Base-by-base conservation (phyloP, 169 alveolate genomes). In the Cryptosporidium ubiquitum region DNA sequence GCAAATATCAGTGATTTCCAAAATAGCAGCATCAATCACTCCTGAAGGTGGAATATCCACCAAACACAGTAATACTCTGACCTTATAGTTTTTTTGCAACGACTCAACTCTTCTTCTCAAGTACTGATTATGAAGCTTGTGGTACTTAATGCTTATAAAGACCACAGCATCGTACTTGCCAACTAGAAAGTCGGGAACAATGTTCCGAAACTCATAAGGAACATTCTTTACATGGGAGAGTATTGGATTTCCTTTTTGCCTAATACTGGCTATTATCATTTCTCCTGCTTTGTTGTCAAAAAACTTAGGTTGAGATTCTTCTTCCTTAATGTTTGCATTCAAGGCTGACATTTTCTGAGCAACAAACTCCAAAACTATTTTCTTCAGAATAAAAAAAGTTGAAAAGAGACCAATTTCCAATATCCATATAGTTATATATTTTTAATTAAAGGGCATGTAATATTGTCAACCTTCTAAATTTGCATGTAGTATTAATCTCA, bases 121-220 rank as follows among this genome's bases (percentile, higher is more conserved):
- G 58, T 91, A 91, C 47, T 84, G 58, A 47, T 84, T 91, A 20
- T 85, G 91, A 31, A 91, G 86, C 31, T 85, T 86, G 51, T 91
- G 94, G 66, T 69, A 91, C 47, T 84, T 73, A 14, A 91, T 51
- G 33, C 91, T 69, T 31, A 91, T 44, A 39, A 86, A 91, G 23
- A 91, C 74, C 3, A 86, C 94, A 39, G 91, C 86, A 40, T 85
- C 85, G 10, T 79, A 75, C 26, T 75, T 73, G 1, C 94, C 94
- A 49, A 91, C 94, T 5, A 91, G 66, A 74, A 75, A 91, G 60
- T 91, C 94, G 3, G 93, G 92, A 47, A 75, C 91, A 12, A 91
- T 84, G 20, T 85, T 66, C 49, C 66, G 84, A 42, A 75, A 75
- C 51, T 73, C 69, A 40, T 69, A 69, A 3, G 91, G 85, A 14